These are phyloP conservation scores for Uncinocarpus reesii DNA, from an alignment of 2,329 filamentous ascomycete species.

Conservation along the genomic window DNA sequence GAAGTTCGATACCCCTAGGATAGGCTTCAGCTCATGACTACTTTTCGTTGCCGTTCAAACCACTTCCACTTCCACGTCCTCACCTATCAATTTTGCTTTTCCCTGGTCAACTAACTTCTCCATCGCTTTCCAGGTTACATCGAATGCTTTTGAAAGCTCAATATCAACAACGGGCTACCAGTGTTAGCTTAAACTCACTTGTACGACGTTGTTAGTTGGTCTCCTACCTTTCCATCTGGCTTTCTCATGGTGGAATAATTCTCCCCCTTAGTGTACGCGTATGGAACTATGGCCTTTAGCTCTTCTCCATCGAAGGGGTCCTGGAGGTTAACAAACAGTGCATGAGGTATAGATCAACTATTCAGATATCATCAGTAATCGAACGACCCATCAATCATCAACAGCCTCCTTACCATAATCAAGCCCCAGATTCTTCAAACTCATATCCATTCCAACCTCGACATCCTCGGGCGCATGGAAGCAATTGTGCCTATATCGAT, in stretches of 20 bases:
- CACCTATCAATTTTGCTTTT: slow-evolving; percentile 29
- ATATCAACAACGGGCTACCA: slow-evolving; percentile 17
- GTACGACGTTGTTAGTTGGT: slow-evolving; percentile 14
- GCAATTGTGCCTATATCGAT: slow-evolving; percentile 7
- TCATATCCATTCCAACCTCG: slow-evolving; percentile 40
- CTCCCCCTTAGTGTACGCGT: slow-evolving; percentile 12
- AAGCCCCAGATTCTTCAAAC: slow-evolving; percentile 41
- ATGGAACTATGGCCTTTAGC: too few species aligned
- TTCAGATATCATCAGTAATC: neutral
- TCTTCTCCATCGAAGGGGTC: too few species aligned
- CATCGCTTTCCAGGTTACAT: slow-evolving; percentile 30
- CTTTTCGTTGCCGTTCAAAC: too few species aligned
- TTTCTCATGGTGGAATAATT: slow-evolving; percentile 10
- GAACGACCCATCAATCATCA: slow-evolving; percentile 24
- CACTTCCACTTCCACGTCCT: neutral
- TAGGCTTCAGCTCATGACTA: neutral
- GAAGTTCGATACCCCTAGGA: slow-evolving; percentile 27
- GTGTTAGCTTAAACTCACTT: slow-evolving; percentile 22
- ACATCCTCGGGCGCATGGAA: slow-evolving; percentile 41
- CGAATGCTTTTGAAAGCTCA: slow-evolving; percentile 10
- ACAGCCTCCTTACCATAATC: slow-evolving; percentile 41
- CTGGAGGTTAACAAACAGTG: slow-evolving; percentile 26
- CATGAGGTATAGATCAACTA: slow-evolving; percentile 20
- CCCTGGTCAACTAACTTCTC: slow-evolving; percentile 28
- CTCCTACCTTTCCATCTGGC: slow-evolving; percentile 12